Base-by-base conservation (phyloP, 1,139 yeast genomes). In the Lodderomyces margitis region DNA sequence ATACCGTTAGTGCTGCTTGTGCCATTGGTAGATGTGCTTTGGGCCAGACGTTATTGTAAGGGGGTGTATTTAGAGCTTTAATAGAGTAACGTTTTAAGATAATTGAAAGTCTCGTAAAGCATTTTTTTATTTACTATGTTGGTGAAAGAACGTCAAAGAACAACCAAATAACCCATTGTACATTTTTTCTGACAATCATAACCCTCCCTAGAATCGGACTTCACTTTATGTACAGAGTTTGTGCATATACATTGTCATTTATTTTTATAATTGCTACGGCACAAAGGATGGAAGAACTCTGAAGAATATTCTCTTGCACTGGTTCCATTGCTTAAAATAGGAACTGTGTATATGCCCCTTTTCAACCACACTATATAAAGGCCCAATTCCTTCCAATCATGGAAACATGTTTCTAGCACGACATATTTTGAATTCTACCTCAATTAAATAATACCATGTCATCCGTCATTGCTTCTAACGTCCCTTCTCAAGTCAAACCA, bases 1-100 rank as follows among this genome's bases (percentile, higher is more conserved):
- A 89, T 58, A 92, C 98, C 3, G 87, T 91, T 31, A 77, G 86
- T 49, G 87, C 96, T 11, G 97, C 96, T 11, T 79, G 94, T 55
- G 92, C 96, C 35, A 78, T 92, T 47, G 94, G 94, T 42, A 81
- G 95, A 64, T 89, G 97, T 70, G 96, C 97, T 1, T 66, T 92
- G 53, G 98, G 98, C 42, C 96, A 92, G 62, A 86, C 96, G 3
- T 68, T 91, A 46, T 67, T 91, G 54, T 88, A 72, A 21, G n/a
- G n/a, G n/a, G n/a, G n/a, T n/a, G n/a, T n/a, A n/a, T n/a, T n/a
- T n/a, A n/a, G 38, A 27, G n/a, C 17, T 30, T 9, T 15, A 30
- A 8, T 5, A 11, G 6, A 30, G 21, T 17, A 17, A 30, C 9
- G 21, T 10, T 5, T 7, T 30, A 19, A 31, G 16, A 16, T 31